Evolutionary conservation across 129 eudicot species (phyloP), one percentile per base, ranked within the genome.

Genomic region (Saussurea involucrata): DNA sequence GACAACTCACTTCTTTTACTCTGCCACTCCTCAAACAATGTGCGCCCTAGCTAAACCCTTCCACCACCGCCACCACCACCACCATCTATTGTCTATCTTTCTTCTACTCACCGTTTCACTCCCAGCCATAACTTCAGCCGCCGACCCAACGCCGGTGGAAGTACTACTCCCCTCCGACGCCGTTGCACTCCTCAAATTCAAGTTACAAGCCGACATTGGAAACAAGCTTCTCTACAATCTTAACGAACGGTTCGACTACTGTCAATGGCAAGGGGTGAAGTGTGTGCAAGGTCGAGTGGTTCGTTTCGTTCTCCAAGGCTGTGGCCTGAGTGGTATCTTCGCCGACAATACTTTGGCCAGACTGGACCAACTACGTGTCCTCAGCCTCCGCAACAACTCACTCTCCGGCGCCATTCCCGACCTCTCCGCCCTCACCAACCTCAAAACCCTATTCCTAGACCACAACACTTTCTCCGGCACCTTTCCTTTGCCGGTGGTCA

Each of bases 341-440:
- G 34, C 89, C 17, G 73, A 88, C 65, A 77, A 85, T 61, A 73
- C 97, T 8, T 69, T 91, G 22, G 44, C 88, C 33, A 77, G 76
- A 15, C 97, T 93, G 6, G 92, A 87, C 93, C 98, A 93, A 80
- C 98, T 93, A 46, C 90, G 97, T 4, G 88, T 91, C 13, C 92
- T 93, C 5, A 84, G 85, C 25, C 88, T 93, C 20, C 66, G 86
- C 8, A 89, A 93, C 74, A 91, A 88, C 86, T 87, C 96, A 0
- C 90, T 93, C 68, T 12, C 83, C 76, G 98, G 98, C 18, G 88
- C 92, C 3, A 67, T 93, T 63, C 98, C 98, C 1, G 85, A 91
- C 73, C 84, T 93, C 3, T 81, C 91, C 67, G 34, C 80, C 18
- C 88, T 93, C 34, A 34, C 74, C 18, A 90, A 91, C 92, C 93